phyloP scores from a whole-genome alignment of 2,329 filamentous ascomycete genomes.

The Xylaria digitata region DNA sequence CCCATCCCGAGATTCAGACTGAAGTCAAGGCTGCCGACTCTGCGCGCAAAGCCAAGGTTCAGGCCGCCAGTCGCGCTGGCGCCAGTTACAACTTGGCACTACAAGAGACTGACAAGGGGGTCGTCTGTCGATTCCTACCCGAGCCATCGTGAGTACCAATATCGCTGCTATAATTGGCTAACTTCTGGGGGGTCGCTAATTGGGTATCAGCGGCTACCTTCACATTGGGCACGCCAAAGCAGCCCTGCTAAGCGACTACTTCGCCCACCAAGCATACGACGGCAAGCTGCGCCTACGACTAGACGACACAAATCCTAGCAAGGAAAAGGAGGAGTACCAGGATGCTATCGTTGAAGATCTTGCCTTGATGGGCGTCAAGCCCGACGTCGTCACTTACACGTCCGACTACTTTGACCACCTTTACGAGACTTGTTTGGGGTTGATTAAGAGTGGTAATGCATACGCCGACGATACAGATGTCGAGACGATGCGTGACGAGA shows the following conservation, averaged over 20 bases:
- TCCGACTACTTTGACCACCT: slow-evolving; percentile 96
- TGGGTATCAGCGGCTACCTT: slow-evolving; percentile 73
- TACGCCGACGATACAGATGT: slow-evolving; percentile 96
- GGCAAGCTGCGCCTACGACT: slow-evolving; percentile 92
- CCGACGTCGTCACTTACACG: slow-evolving; percentile 87
- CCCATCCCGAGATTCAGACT: slow-evolving; percentile 78
- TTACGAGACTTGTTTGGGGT: slow-evolving; percentile 83
- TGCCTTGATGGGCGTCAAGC: slow-evolving; percentile 88
- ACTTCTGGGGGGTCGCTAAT: slow-evolving; percentile 25
- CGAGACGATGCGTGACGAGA: slow-evolving; percentile 86
- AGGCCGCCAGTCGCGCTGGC: slow-evolving; percentile 77
- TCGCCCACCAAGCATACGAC: slow-evolving; percentile 91
- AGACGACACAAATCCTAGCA: slow-evolving; percentile 96
- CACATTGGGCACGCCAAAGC: slow-evolving; percentile 98
- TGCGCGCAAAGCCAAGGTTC: slow-evolving; percentile 75
- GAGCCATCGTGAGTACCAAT: slow-evolving; percentile 79
- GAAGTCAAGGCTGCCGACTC: slow-evolving; percentile 77
- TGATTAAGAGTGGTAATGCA: slow-evolving; percentile 87
- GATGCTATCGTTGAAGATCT: slow-evolving; percentile 94
- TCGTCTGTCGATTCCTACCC: slow-evolving; percentile 91
- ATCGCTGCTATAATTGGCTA: not conserved
- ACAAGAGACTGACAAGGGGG: slow-evolving; percentile 85
- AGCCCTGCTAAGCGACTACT: slow-evolving; percentile 94
- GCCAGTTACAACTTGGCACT: slow-evolving; percentile 91
- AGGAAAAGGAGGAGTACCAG: slow-evolving; percentile 97